A percentile compares a stretch with the other conserved stretches of the same genome.
Evolutionary conservation across 2,329 filamentous ascomycete species (phyloP).

Genomic region (Lasiodiplodia sp.): DNA sequence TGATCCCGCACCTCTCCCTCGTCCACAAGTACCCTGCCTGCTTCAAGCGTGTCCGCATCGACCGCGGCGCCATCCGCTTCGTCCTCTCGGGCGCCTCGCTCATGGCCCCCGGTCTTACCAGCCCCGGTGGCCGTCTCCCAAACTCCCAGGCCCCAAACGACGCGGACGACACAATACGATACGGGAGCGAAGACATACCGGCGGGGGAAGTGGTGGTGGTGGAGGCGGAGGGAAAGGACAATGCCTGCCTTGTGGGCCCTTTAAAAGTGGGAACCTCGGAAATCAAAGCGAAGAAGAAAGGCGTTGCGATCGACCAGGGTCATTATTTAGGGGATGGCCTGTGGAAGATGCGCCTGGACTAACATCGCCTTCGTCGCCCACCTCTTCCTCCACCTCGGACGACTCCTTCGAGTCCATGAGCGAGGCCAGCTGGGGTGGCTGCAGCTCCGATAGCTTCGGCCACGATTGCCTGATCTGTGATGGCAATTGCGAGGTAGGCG

Average conservation of each 20-base stretch:
- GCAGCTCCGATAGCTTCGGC: constrained; percentile 22
- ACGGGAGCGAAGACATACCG: constrained; percentile 71
- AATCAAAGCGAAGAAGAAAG: constrained; percentile 93
- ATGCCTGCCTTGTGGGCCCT: constrained; percentile 86
- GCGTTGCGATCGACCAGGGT: constrained; percentile 89
- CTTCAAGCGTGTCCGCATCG: constrained; percentile 86
- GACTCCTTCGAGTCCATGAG: constrained; percentile 25
- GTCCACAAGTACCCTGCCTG: constrained; percentile 88
- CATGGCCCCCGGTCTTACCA: constrained; percentile 95
- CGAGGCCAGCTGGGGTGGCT: constrained; percentile 24
- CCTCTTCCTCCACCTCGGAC: constrained; percentile 20
- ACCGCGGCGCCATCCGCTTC: constrained; percentile 95
- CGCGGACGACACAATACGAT: constrained; percentile 48
- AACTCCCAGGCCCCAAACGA: constrained; percentile 52
- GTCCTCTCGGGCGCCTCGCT: constrained; percentile 91
- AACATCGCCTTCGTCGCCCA: constrained; percentile 36
- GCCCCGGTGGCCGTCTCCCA: constrained; percentile 80
- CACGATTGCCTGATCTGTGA: constrained; percentile 27
- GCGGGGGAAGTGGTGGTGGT: constrained; percentile 87
- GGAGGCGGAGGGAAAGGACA: constrained; percentile 90
- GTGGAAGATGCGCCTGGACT: constrained; percentile 75
- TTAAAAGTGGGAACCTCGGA: constrained; percentile 86
- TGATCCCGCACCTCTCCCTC: constrained; percentile 87
- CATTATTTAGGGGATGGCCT: constrained; percentile 95
- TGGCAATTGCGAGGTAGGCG: constrained; percentile 19